phyloP scores from a whole-genome alignment of 495 filamentous ascomycete genomes.

The Penicillium mononematosum region DNA sequence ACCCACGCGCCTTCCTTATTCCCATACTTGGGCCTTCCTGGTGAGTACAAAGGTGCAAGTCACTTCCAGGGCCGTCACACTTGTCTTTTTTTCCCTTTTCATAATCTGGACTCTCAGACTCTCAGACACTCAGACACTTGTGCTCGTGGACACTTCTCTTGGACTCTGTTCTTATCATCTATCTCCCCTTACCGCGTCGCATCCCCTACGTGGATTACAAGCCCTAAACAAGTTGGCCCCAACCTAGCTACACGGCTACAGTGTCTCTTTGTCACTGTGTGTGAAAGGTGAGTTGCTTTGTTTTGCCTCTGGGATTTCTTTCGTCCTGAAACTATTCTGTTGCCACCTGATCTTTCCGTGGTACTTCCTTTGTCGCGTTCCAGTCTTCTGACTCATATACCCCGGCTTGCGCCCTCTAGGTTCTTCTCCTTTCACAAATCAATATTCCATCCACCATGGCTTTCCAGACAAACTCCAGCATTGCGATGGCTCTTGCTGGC shows the following conservation, averaged over 20 bases:
- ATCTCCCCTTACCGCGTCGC: slow-evolving; percentile 27
- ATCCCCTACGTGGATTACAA: slow-evolving; percentile 18
- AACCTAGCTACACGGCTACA: slow-evolving; percentile 8
- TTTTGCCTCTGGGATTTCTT: slow-evolving; percentile 5
- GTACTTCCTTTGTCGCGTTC: slow-evolving; percentile 22
- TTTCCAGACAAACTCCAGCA: slow-evolving; percentile 53
- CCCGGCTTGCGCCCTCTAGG: slow-evolving; percentile 7
- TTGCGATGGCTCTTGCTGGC: slow-evolving; percentile 63
- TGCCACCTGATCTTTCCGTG: slow-evolving; percentile 23
- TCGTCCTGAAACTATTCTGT: slow-evolving; percentile 1
- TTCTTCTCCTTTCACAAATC: slow-evolving; percentile 10
- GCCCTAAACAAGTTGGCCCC: slow-evolving; percentile 14
- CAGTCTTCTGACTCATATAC: slow-evolving; percentile 33
- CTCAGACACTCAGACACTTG: neutral
- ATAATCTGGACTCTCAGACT: neutral
- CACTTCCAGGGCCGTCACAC: slow-evolving; percentile 12
- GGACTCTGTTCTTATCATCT: slow-evolving; percentile 11
- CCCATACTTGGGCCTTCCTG: slow-evolving; percentile 21
- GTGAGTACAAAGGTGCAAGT: slow-evolving; percentile 1
- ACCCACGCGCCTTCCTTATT: slow-evolving; percentile 25
- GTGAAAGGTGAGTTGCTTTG: slow-evolving; percentile 26
- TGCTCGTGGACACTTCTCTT: neutral
- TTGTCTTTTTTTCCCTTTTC: neutral
- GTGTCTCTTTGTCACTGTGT: slow-evolving; percentile 8
- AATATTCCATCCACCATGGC: slow-evolving; percentile 41